Base-by-base conservation (phyloP, 306 rosid genomes). In the Rosa multiflora region DNA sequence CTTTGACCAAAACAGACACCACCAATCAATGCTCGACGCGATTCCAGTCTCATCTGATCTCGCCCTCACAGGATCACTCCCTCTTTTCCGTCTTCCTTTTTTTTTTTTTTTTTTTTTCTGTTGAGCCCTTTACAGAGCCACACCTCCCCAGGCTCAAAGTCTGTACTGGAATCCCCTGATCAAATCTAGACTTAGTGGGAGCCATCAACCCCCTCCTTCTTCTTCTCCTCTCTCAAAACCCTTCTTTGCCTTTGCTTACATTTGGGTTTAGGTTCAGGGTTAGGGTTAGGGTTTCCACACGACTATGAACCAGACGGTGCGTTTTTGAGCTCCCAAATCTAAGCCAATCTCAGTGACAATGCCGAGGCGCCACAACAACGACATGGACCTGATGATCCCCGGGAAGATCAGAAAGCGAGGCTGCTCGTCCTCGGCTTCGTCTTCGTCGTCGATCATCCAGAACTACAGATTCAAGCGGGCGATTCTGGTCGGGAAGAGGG, bases 351-450 rank as follows among this genome's bases (percentile, higher is more conserved):
- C n/a, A 20, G 37, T 32, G 37, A 67, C 63, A 85, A 91, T 93
- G 97, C 93, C 88, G 62, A 95, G 90, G 86, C 96, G 88, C 71
- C 88, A 46, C 71, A 75, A 11, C 71, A 62, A 84, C 70, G 83
- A 64, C 79, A 85, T 83, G 92, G 96, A 91, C 70, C 71, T 79
- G 74, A 73, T 84, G 86, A 87, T 96, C 53, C 99, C 96, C 1
- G 98, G 98, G 5, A 96, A 96, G 83, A 96, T 93, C 83, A 72
- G 99, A 78, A 96, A 96, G 85, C 96, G 99, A 73, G 99, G 99
- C 0, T 93, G 97, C 70, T 93, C 99, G 3, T 91, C 99, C 8
- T 88, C 98, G 32, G 99, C 98, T 12, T 93, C 98, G 3, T 93
- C 98, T 2, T 90, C 99, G 0, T 96, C 99, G 1, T 93, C 99